Evolutionary conservation across 768 basidiomycete species (phyloP).

Genomic region (Mycena rosella): DNA sequence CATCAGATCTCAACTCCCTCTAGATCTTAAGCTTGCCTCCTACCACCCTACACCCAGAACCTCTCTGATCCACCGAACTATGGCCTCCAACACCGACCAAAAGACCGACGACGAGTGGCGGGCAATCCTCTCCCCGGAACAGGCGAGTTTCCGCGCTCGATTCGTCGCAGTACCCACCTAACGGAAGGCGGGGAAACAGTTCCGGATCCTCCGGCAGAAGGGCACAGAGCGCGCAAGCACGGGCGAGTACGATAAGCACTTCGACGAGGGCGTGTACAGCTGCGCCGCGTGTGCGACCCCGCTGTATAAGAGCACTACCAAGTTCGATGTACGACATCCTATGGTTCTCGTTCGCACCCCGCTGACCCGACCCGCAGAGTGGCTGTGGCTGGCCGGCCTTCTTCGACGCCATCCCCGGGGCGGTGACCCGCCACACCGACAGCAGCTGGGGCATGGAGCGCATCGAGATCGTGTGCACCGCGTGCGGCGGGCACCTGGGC

Average conservation of each 20-base stretch:
- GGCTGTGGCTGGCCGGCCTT: constrained; percentile 99
- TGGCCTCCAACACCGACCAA: constrained; percentile 50
- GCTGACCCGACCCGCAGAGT: constrained; percentile 55
- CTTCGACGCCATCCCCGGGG: constrained; percentile 94
- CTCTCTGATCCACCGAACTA: constrained; percentile 42
- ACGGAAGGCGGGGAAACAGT: constrained; percentile 58
- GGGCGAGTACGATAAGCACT: constrained; percentile 83
- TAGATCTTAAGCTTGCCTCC: not conserved
- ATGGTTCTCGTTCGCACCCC: not conserved
- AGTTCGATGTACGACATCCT: constrained; percentile 72
- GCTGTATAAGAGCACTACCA: constrained; percentile 89
- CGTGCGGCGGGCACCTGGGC: constrained; percentile 94
- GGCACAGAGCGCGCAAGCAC: constrained; percentile 86
- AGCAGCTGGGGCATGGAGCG: constrained; percentile 72
- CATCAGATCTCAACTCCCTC: too few species aligned
- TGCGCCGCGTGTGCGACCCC: constrained; percentile 88
- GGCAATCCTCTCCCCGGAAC: constrained; percentile 82
- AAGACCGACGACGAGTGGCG: constrained; percentile 88
- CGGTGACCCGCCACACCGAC: constrained; percentile 86
- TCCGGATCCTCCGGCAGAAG: constrained; percentile 86
- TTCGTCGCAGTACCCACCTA: not conserved
- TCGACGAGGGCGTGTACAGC: constrained; percentile 74
- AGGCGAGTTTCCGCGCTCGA: constrained; percentile 63
- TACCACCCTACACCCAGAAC: not conserved
- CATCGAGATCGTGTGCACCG: constrained; percentile 90